phyloP scores from a whole-genome alignment of 371 early-diverging fungal species.

The Circinella umbellata region DNA sequence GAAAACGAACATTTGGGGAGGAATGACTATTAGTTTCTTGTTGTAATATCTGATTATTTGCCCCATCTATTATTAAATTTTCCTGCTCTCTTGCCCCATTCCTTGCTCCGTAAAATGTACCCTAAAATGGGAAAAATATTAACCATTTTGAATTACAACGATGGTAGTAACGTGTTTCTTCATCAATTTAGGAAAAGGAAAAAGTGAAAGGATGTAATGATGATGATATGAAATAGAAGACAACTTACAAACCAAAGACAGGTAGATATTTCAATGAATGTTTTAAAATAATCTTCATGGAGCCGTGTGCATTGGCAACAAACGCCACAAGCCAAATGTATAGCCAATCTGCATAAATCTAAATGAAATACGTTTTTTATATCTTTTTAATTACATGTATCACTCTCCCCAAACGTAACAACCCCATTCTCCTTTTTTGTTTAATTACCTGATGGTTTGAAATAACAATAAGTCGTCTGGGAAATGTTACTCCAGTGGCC shows the following conservation, averaged over 20 bases:
- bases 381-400: not conserved
- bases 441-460: constrained; percentile 78
- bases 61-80: no score
- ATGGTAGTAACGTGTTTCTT: no score
- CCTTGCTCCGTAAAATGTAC: not conserved
- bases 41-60: no score
- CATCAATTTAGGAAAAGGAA: no score
- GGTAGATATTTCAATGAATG: constrained; percentile 74
- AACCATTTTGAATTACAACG: not conserved
- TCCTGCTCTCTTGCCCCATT: no score
- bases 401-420: not conserved
- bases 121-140: constrained; percentile 8
- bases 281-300: constrained; percentile 84
- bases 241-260: constrained; percentile 75
- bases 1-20: not conserved
- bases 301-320: constrained; percentile 67
- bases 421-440: not conserved
- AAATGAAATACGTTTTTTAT: not conserved
- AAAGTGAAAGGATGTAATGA: no score
- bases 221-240: not conserved
- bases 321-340: constrained; percentile 80
- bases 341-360: constrained; percentile 89
- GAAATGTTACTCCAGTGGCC: constrained; percentile 39
- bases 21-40: no score
- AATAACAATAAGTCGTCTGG: constrained; percentile 59